Evolutionary conservation across 129 eudicot species (phyloP), one percentile per base, ranked within the genome.

Genomic region (Chrysanthemum seticuspe): DNA sequence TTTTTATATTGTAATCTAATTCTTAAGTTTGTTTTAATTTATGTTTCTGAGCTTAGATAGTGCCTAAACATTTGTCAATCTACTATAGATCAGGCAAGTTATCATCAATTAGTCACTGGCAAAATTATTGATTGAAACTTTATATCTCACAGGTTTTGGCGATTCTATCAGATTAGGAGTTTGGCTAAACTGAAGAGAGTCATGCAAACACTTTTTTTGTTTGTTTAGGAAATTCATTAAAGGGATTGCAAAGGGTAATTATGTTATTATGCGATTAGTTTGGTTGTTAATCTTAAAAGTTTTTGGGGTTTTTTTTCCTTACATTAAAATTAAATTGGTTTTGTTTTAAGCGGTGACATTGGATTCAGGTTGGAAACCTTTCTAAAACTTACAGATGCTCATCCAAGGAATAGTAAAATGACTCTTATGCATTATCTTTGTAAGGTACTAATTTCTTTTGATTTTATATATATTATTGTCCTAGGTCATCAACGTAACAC

Each of bases 131-230:
- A 29, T 29, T 29, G 36, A 29, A 29, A 29, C 36, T 29, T 29
- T 29, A 29, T 29, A 29, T 29, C 36, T 29, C 36, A 29, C 36
- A n/a, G 3, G 36, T 29, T 3, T 29, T 59, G 40, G 69, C 76
- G 58, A 44, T 71, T 82, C 65, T 61, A 76, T 82, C 96, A 89
- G 98, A 89, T 87, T 69, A 83, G 95, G 76, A 74, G 83, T 80
- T 87, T 95, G 55, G 70, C 58, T 55, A 89, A 92, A 78, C 78
- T 92, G 61, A 92, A 87, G 67, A 81, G 90, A 79, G 80, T 92
- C 31, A 92, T 92, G 98, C 98, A 92, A 81, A 92, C 98, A 76
- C 84, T 92, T 77, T 96, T n/a, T n/a, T n/a, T n/a, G n/a, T 92
- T 74, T 87, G 91, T 56, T 67, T 92, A 59, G 98, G 98, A 62